Percentiles rank a stretch among this genome's conserved stretches.
phyloP scores from a whole-genome alignment of 208 protist species.

The Leishmania mexicana region DNA sequence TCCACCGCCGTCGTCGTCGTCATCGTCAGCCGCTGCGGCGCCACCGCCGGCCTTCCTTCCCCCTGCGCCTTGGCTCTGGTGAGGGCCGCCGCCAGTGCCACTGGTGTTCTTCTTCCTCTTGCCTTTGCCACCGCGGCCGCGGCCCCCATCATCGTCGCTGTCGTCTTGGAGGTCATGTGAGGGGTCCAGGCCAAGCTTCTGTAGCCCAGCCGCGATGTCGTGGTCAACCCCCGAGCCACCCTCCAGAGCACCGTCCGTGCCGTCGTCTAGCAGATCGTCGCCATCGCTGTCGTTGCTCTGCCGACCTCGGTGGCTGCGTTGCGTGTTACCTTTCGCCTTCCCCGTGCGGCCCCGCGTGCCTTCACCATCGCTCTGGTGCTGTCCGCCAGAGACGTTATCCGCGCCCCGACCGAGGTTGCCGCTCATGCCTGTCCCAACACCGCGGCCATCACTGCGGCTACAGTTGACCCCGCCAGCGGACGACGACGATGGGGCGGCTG shows the following conservation, averaged over 20 bases:
- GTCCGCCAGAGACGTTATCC: background rate
- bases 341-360: background rate
- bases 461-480: background rate
- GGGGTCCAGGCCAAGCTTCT: slow-evolving; percentile 31
- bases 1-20: slow-evolving; percentile 15
- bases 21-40: slow-evolving; percentile 18
- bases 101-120: slow-evolving; percentile 34
- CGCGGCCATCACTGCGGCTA: slow-evolving; percentile 5
- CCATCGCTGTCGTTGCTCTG: background rate
- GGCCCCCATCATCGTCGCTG: slow-evolving; percentile 20
- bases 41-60: background rate
- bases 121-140: slow-evolving; percentile 23
- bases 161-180: slow-evolving; percentile 19
- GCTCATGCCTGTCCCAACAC: slow-evolving; percentile 12
- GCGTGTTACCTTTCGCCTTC: background rate
- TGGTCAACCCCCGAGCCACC: slow-evolving; percentile 2
- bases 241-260: background rate
- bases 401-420: slow-evolving; percentile 11
- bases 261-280: slow-evolving; percentile 6
- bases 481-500: background rate
- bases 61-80: background rate
- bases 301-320: background rate
- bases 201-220: slow-evolving; percentile 29
- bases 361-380: background rate
- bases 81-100: background rate